Evolutionary conservation across 108 stramenopile species (phyloP), one percentile per base, ranked within the genome.

Genomic region (Schizochytrium sp.): DNA sequence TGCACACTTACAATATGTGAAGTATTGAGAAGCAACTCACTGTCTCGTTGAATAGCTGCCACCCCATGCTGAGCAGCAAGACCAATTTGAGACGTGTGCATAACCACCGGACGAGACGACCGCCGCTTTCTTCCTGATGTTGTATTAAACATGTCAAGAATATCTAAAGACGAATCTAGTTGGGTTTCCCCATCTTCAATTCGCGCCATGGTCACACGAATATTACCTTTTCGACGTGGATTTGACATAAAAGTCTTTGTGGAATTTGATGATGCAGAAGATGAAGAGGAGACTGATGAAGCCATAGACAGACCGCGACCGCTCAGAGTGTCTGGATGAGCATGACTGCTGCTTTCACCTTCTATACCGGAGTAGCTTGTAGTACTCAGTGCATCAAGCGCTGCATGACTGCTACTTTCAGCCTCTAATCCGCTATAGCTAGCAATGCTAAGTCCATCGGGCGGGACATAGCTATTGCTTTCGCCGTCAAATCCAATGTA

Each of bases 41-140:
- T 69, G 28, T 69, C 28, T 12, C 12, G 28, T 44, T 69, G 64
- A 15, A 69, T 69, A 69, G 19, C 5, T 0, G 64, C 40, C 64
- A 1, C 5, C 0, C 8, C 64, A 15, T 8, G 12, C 3, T 7
- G 42, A 44, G 19, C 15, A 10, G 64, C 64, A 28, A 7, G 42
- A 44, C 42, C 64, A 69, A 69, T 69, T 15, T 69, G 12, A 38
- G 64, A 69, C 64, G 64, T 38, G 2, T 69, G 64, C 64, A 69
- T 44, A 69, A 69, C 64, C 64, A 38, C 8, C 5, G 64, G 64
- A 8, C 64, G 64, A 8, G 64, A 69, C 2, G 44, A 44, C 44
- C 0, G 64, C 64, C 64, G 57, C 57, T 17, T 58, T 15, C 28
- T 3, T 28, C 28, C 28, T 28, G 28, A 28, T 38, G 28, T 69